These are phyloP conservation scores for Sungouiozyma ichnusensis DNA, from an alignment of 805 yeast genomes.

Conservation along the genomic window DNA sequence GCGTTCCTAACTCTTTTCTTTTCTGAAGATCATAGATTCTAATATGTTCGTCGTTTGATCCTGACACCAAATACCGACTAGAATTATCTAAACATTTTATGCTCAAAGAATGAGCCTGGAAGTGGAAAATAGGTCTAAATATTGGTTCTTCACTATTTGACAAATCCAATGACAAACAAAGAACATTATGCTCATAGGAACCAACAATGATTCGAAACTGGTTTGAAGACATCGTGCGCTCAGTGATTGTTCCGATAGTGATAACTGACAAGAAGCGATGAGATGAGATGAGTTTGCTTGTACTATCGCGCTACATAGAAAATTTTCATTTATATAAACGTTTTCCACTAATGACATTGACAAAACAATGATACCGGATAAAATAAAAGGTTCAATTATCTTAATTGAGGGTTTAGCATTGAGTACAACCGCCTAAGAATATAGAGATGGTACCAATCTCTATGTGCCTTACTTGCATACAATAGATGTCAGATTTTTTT, in stretches of 20 bases:
- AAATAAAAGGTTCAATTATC: no score
- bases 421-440: no score
- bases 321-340: background rate
- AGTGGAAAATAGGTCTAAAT: conserved; percentile 91
- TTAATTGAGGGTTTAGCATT: no score
- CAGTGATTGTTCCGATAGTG: no score
- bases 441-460: no score
- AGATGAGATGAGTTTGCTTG: conserved; percentile 3
- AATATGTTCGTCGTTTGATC: conserved; percentile 92
- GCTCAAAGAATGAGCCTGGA: conserved; percentile 86
- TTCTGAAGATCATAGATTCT: conserved; percentile 89
- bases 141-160: conserved; percentile 39
- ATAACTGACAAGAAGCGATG: conserved; percentile 3
- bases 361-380: no score
- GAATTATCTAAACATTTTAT: conserved; percentile 78
- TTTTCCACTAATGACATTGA: no score
- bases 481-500: no score
- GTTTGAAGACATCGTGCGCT: conserved; percentile 15
- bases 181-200: conserved; percentile 85
- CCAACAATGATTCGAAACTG: conserved; percentile 82
- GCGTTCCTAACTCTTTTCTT: conserved; percentile 85
- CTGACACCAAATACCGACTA: conserved; percentile 79
- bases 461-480: no score
- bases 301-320: background rate
- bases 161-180: conserved; percentile 71